Base-by-base conservation (phyloP, 306 rosid genomes). In the Hippophae rhamnoides region DNA sequence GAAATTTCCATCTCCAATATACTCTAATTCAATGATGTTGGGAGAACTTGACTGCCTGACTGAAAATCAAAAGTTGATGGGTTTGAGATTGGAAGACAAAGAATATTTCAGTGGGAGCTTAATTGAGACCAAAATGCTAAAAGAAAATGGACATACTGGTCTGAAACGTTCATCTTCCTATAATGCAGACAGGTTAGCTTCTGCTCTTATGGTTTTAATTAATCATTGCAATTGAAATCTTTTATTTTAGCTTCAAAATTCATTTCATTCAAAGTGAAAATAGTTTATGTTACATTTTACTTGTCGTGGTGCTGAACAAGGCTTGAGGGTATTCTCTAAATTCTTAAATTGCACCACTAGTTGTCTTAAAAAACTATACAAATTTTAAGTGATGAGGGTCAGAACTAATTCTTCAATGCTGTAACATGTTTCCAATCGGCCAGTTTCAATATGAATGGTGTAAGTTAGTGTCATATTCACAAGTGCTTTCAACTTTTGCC, bases 31-130 rank as follows among this genome's bases (percentile, higher is more conserved):
- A 56, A 59, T 85, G 42, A 77, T 84, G 85, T 47, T 82, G 66
- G 87, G 90, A 62, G 94, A 87, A 57, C 80, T 77, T 47, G 94
- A 86, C 63, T 79, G 89, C 67, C 52, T 81, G 40, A 62, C 85
- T 49, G 90, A 81, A 65, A 82, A 84, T 71, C 78, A 89, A 11
- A 86, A 79, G 84, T 67, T 68, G 58, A 75, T 70, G 81, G 80
- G 90, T 46, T 67, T 77, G 64, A 77, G 87, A 66, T 71, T 79
- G 77, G 97, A 90, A 67, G 86, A 82, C 71, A 90, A 72, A 79
- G 97, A 87, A 55, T 84, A 76, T 73, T 87, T 84, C 66, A 86
- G 97, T 58, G 97, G 97, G 68, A 84, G 95, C 82, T 56, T 87
- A 60, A 78, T 81, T 27, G 94, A 87, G 69, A 81, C 88, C 41